Evolutionary conservation across 805 yeast species (phyloP).

Genomic region (Cyberlindnera maclurae): DNA sequence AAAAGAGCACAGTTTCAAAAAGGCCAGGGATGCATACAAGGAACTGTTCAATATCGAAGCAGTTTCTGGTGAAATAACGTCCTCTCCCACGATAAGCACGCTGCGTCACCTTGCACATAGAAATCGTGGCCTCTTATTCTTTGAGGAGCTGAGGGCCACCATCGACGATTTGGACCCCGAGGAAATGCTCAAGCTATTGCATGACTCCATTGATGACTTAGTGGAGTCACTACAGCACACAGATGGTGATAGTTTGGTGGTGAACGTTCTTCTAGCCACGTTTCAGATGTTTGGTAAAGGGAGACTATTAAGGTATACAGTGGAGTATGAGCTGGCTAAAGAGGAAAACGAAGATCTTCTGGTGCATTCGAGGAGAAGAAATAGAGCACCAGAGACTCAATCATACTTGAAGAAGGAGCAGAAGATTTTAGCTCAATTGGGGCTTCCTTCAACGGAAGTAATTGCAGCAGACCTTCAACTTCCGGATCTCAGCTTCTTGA

Average conservation of each 20-base stretch:
- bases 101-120: conserved; percentile 73
- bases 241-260: conserved; percentile 55
- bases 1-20: conserved; percentile 37
- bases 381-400: conserved; percentile 6
- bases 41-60: conserved; percentile 65
- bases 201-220: conserved; percentile 49
- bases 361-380: conserved; percentile 18
- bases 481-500: conserved; percentile 14
- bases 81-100: conserved; percentile 63
- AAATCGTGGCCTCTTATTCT: conserved; percentile 70
- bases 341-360: conserved; percentile 35
- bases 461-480: not conserved
- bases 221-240: conserved; percentile 57
- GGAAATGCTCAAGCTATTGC: conserved; percentile 8
- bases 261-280: conserved; percentile 43
- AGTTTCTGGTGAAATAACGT: conserved; percentile 34
- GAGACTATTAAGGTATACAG: conserved; percentile 44
- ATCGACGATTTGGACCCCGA: conserved; percentile 8
- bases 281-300: conserved; percentile 41
- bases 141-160: conserved; percentile 28
- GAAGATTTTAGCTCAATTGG: conserved; percentile 3
- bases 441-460: not conserved
- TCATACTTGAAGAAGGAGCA: conserved; percentile 10
- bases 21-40: conserved; percentile 50
- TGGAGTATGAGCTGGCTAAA: conserved; percentile 52